Base-by-base conservation (phyloP, 1,284 basidiomycete genomes). In the Ceratobasidium sp. region DNA sequence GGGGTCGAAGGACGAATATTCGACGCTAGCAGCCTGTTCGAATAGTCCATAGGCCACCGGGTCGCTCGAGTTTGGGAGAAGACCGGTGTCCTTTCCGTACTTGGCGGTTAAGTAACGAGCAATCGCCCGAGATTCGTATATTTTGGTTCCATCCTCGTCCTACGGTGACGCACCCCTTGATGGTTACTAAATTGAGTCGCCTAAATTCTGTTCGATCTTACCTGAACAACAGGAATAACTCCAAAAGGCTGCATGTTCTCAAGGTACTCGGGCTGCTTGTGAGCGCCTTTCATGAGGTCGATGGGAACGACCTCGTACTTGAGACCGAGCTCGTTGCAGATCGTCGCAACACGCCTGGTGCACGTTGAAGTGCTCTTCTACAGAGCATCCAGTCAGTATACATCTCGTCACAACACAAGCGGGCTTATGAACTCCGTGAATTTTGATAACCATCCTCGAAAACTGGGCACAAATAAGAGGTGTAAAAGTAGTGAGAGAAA, bases 71-170 rank as follows among this genome's bases (percentile, higher is more conserved):
- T 75, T 46, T 26, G 75, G 70, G 13, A 77, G 23, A 42, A 79
- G 78, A 18, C 63, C 55, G 26, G 44, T 33, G 66, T 68, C 71
- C 42, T 71, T 55, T 20, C 66, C 60, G 44, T 82, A 84, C 78
- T 84, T 83, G 77, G 81, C 81, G 20, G 78, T 79, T 18, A 82
- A n/a, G 71, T 82, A 82, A 33, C 81, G 78, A n/a, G 71, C 79
- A 51, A 86, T 86, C 6, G 85, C 84, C 39, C 85, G 81, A n/a
- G 83, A 84, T 78, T 86, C 80, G 33, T 63, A 78, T 26, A 71
- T 64, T n/a, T 55, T 28, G 5, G 73, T 76, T 3, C 73, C 73
- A 53, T 76, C 73, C 12, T 64, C 61, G 26, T 76, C 73, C 73
- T 76, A 44, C 18, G 39, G 39, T 44, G 46, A n/a, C n/a, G n/a